These are phyloP conservation scores for Backusella tuberculispora DNA, from an alignment of 192 early-diverging fungal species.

Conservation along the genomic window DNA sequence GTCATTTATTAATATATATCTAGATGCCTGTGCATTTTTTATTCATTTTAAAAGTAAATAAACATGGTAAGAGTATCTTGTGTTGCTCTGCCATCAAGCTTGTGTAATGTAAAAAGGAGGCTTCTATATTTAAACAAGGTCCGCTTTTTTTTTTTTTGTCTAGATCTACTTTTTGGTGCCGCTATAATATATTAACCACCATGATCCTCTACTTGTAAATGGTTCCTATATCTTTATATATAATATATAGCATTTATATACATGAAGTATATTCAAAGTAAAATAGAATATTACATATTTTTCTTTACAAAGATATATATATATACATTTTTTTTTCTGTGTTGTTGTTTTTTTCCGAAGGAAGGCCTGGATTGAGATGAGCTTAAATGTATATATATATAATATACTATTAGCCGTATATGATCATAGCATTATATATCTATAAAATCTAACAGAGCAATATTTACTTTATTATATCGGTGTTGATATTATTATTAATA, in stretches of 20 bases:
- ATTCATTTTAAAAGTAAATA: too few relatives aligned
- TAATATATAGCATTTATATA: neutral
- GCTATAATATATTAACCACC: neutral
- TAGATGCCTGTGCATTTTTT: too few relatives aligned
- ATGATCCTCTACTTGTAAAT: neutral
- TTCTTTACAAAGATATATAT: neutral
- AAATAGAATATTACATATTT: neutral
- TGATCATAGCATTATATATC: too few relatives aligned
- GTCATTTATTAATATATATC: too few relatives aligned
- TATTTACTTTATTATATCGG: neutral
- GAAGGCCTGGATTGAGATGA: neutral
- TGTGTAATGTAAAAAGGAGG: neutral
- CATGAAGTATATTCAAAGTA: neutral
- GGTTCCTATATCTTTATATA: neutral
- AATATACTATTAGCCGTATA: neutral
- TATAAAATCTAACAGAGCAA: neutral
- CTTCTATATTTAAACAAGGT: slow-evolving; percentile 9
- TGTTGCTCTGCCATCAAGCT: neutral
- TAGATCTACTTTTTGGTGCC: neutral
- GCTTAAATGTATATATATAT: neutral
- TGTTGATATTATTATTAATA: too few relatives aligned
- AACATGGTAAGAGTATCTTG: too few relatives aligned
- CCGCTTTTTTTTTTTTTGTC: neutral
- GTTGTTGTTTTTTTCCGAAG: too few relatives aligned
- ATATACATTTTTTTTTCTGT: too few relatives aligned